These are phyloP conservation scores for Ogataea parapolymorpha DNA, from an alignment of 805 yeast genomes.

Conservation along the genomic window DNA sequence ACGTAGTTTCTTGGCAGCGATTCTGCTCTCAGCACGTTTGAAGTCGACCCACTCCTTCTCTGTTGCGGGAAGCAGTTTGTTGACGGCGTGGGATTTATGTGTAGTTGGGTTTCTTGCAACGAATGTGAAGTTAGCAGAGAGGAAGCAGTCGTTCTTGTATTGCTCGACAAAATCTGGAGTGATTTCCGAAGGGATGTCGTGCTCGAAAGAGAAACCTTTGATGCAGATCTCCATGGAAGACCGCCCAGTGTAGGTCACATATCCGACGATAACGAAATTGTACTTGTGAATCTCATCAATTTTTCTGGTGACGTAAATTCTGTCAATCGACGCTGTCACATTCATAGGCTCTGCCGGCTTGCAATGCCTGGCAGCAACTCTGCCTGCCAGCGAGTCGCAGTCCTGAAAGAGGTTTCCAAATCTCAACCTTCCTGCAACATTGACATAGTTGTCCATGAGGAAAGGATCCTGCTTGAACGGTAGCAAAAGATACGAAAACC, in stretches of 20 bases:
- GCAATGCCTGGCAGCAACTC: slow-evolving; percentile 89
- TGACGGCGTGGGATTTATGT: slow-evolving; percentile 85
- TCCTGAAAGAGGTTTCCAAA: slow-evolving; percentile 95
- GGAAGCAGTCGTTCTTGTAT: slow-evolving; percentile 57
- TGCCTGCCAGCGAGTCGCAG: slow-evolving; percentile 89
- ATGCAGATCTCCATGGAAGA: slow-evolving; percentile 95
- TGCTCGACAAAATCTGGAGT: slow-evolving; percentile 56
- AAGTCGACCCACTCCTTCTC: slow-evolving; percentile 80
- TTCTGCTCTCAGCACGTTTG: slow-evolving; percentile 85
- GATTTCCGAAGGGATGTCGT: slow-evolving; percentile 45
- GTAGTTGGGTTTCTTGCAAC: slow-evolving; percentile 94
- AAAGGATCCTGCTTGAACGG: slow-evolving; percentile 84
- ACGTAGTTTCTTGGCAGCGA: slow-evolving; percentile 76
- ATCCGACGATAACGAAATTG: slow-evolving; percentile 84
- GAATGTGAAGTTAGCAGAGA: slow-evolving; percentile 90
- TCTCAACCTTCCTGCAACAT: slow-evolving; percentile 86
- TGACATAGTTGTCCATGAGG: slow-evolving; percentile 83
- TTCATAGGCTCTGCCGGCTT: slow-evolving; percentile 95
- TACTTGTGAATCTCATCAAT: slow-evolving; percentile 72
- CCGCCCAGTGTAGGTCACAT: slow-evolving; percentile 91
- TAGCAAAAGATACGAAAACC: slow-evolving; percentile 63
- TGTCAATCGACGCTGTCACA: slow-evolving; percentile 92
- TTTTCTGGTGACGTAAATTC: slow-evolving; percentile 82
- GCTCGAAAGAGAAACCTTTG: slow-evolving; percentile 75
- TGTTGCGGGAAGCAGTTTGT: slow-evolving; percentile 69